phyloP scores from a whole-genome alignment of 228 moss, liverwort and hornwort species.

The Sphagnum fallax region DNA sequence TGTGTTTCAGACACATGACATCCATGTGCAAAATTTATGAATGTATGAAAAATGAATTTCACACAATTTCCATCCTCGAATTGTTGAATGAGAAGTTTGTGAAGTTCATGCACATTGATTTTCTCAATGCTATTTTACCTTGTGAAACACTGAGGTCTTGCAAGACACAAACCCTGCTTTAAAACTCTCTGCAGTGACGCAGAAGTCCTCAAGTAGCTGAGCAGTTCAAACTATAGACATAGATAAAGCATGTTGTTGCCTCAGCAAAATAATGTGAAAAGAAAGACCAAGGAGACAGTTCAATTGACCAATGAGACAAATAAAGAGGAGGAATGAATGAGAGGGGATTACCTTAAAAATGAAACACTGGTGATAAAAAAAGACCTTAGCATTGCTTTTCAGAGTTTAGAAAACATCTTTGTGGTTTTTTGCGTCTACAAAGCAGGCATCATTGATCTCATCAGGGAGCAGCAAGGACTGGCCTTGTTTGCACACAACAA shows the following conservation, averaged over 20 bases:
- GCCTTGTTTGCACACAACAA: slow-evolving; percentile 61
- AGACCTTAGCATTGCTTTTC: slow-evolving; percentile 90
- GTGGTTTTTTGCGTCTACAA: slow-evolving; percentile 70
- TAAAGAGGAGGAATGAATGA: background rate
- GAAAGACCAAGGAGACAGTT: no score
- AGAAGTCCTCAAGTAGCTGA: no score
- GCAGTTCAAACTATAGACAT: no score
- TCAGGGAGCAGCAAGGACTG: slow-evolving; percentile 55
- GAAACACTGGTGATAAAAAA: slow-evolving; percentile 84
- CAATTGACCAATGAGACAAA: background rate
- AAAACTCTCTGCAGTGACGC: no score
- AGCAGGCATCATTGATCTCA: slow-evolving; percentile 79
- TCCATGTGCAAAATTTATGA: background rate
- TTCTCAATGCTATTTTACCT: no score
- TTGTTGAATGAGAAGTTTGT: slow-evolving; percentile 87
- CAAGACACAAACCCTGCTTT: no score
- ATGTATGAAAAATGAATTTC: slow-evolving; percentile 9
- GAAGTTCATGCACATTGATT: background rate
- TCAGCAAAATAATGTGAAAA: no score
- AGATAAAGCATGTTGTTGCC: no score
- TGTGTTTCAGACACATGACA: background rate
- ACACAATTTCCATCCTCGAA: slow-evolving; percentile 83
- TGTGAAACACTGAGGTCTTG: no score
- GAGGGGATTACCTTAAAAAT: slow-evolving; percentile 66
- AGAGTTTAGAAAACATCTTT: slow-evolving; percentile 90